These are phyloP conservation scores for Solanum habrochaites DNA, from an alignment of 257 asterid genomes.

Conservation along the genomic window DNA sequence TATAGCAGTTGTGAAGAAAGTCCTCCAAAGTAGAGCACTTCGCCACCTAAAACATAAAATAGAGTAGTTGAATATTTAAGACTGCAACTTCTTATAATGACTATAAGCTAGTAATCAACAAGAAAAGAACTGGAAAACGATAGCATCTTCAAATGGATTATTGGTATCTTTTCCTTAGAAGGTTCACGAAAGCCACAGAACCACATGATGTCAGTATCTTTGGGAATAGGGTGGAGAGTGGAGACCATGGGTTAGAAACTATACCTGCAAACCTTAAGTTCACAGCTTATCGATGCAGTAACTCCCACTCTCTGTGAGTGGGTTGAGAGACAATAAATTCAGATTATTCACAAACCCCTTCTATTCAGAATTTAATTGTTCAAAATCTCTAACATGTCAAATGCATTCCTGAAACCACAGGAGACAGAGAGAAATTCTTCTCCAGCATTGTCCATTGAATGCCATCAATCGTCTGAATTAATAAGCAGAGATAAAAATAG, in stretches of 20 bases:
- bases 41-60: conserved; percentile 71
- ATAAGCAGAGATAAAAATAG: neutral
- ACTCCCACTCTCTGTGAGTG: neutral
- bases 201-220: neutral
- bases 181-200: neutral
- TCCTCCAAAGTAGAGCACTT: conserved; percentile 97
- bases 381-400: neutral
- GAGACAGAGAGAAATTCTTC: neutral
- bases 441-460: neutral
- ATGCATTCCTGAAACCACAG: neutral
- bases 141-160: neutral
- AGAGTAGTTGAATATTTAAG: neutral
- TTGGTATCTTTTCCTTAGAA: neutral
- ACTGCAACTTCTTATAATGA: neutral
- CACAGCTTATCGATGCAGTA: neutral
- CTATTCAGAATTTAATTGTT: neutral
- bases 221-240: neutral
- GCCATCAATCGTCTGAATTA: neutral
- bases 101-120: neutral
- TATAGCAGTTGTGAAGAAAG: conserved; percentile 93
- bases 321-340: neutral
- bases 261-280: neutral
- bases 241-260: neutral
- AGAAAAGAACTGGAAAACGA: neutral
- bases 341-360: neutral